Conservation (phyloP, 140 eudicot genomes). For the Erigeron philadelphicus region DNA sequence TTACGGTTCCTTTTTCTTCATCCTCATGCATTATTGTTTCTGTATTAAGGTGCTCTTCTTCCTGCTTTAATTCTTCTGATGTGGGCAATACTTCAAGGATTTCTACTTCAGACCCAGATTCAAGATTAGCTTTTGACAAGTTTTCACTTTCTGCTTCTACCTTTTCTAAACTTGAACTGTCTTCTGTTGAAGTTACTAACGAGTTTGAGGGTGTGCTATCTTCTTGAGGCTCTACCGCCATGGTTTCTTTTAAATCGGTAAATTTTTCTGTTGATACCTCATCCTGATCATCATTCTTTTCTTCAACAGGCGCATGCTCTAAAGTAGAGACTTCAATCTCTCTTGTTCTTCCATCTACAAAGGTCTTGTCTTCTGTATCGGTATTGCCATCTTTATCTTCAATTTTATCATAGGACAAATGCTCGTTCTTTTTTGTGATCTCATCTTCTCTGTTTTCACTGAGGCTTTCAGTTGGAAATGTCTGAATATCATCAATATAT, state of each 20-base stretch:
- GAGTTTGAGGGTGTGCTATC: constrained; percentile 8
- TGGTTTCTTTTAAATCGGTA: constrained; percentile 23
- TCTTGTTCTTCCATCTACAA: not conserved
- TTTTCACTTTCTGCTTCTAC: constrained; percentile 23
- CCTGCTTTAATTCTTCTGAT: constrained; percentile 18
- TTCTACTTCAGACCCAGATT: constrained; percentile 21
- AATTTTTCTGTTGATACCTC: constrained; percentile 24
- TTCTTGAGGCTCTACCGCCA: constrained; percentile 31
- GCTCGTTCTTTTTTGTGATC: constrained; percentile 7
- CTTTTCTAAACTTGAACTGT: constrained; percentile 22
- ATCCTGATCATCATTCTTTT: constrained; percentile 15
- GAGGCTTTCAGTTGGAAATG: constrained; percentile 6
- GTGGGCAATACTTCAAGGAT: constrained; percentile 25
- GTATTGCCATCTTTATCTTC: constrained; percentile 17
- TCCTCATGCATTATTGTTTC: constrained; percentile 10
- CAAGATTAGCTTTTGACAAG: constrained; percentile 18
- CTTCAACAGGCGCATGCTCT: constrained; percentile 20
- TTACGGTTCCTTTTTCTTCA: constrained; percentile 24
- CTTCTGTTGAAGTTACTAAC: constrained; percentile 18
- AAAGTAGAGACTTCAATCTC: constrained; percentile 5
- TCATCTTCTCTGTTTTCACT: constrained; percentile 22
- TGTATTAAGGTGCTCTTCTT: constrained; percentile 23
- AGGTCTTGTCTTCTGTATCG: constrained; percentile 14
- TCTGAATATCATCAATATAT: constrained; percentile 17
- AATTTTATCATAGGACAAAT: constrained; percentile 12